These are phyloP conservation scores for Cucurbita maxima DNA, from an alignment of 306 rosid genomes.

Conservation along the genomic window DNA sequence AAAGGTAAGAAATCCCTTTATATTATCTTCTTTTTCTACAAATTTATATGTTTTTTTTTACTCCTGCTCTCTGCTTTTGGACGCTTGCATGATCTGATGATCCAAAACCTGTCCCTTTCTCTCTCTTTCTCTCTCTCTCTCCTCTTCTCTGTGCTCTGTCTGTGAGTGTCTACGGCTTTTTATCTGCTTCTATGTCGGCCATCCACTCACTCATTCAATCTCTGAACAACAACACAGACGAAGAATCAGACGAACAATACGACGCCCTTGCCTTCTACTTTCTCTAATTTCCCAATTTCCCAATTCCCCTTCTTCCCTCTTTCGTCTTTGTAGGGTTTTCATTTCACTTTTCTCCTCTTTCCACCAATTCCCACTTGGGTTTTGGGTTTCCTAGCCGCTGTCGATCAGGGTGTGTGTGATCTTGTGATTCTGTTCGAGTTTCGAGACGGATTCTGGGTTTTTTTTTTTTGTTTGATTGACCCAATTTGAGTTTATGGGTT, in stretches of 20 bases:
- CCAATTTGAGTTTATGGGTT: neutral
- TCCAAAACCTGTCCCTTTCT: neutral
- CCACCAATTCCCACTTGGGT: neutral
- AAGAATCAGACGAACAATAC: neutral
- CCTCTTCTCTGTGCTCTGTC: neutral
- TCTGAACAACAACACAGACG: slow-evolving; percentile 1
- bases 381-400: neutral
- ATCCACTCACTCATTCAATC: slow-evolving; percentile 3
- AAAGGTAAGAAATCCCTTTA: slow-evolving; percentile 14
- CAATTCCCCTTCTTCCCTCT: neutral
- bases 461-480: neutral
- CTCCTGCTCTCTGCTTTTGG: slow-evolving; percentile 5
- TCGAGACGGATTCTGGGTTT: neutral
- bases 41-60: neutral
- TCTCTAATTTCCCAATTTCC: neutral
- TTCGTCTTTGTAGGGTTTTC: neutral
- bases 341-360: neutral
- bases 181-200: slow-evolving; percentile 15
- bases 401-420: neutral
- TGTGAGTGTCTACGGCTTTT: slow-evolving; percentile 9
- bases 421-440: neutral
- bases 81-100: slow-evolving; percentile 10
- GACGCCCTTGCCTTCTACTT: too few species aligned
- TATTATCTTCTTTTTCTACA: neutral
- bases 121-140: neutral